These are phyloP conservation scores for Teratosphaeria epicoccoides DNA, from an alignment of 2,329 filamentous ascomycete species.

Conservation along the genomic window DNA sequence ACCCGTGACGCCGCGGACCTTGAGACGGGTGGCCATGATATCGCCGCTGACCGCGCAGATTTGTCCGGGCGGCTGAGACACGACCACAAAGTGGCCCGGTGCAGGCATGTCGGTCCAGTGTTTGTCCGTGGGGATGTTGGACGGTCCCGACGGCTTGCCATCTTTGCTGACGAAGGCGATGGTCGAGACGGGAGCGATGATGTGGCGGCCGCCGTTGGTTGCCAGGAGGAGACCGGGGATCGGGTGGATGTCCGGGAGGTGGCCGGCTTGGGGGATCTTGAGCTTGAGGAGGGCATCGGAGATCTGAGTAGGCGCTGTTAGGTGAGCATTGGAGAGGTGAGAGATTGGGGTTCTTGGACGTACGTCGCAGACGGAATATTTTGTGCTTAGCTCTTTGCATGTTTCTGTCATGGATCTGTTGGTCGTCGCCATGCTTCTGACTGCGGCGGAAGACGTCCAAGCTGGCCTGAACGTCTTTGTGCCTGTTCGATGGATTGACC, in stretches of 20 bases:
- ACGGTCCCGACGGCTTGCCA: slow-evolving; percentile 7
- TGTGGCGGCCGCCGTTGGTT: slow-evolving; percentile 4
- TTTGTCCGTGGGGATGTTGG: slow-evolving; percentile 45
- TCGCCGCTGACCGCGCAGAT: slow-evolving; percentile 64
- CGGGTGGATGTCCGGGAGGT: slow-evolving; percentile 52
- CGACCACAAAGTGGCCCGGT: slow-evolving; percentile 51
- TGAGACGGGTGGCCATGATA: slow-evolving; percentile 63
- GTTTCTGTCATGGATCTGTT: not conserved
- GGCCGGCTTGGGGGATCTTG: slow-evolving; percentile 54
- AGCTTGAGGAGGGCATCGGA: slow-evolving; percentile 65
- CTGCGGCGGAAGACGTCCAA: not conserved
- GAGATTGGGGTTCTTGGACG: not conserved
- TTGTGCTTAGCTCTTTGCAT: not conserved
- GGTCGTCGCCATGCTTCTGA: not conserved
- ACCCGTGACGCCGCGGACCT: slow-evolving; percentile 47
- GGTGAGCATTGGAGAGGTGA: no score
- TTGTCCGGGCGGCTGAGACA: slow-evolving; percentile 55
- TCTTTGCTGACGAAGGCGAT: slow-evolving; percentile 52
- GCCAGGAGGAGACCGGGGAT: not conserved
- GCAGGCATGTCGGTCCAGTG: slow-evolving; percentile 61
- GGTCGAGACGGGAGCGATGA: slow-evolving; percentile 48
- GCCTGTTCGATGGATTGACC: no score
- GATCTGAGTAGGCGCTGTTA: slow-evolving; percentile 35
- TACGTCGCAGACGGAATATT: not conserved
- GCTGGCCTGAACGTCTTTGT: no score